Evolutionary conservation across 805 yeast species (phyloP), one percentile per base, ranked within the genome.

Genomic region (Wickerhamiella azyma): DNA sequence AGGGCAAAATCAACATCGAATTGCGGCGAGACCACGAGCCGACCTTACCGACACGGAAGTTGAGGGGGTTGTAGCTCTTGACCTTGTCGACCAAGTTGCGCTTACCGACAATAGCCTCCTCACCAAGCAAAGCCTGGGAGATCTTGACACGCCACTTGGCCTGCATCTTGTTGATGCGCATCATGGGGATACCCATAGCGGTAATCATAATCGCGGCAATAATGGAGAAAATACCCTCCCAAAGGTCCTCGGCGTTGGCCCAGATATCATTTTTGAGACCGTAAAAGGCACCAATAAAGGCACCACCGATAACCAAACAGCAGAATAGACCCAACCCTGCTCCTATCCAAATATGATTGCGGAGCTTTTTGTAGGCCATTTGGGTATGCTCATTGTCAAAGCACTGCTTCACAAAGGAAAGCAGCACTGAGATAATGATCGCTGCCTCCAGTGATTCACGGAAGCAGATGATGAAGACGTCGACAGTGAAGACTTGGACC

Each of bases 101-200:
- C 32, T 33, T 41, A 10, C 45, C 45, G 33, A 17, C 28, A 17
- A 42, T 19, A 40, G 50, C 51, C 26, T 52, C 52, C 17, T 48
- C 48, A n/a, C 46, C 49, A 44, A 85, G 66, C 50, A 88, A 67
- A 9, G 96, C 89, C 59, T 68, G 74, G 26, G 96, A 96, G 61
- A 89, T 83, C 69, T 89, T 89, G 54, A 86, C 72, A 70, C 96
- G 78, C 98, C 98, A 89, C 69, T 89, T 89, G 55, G 77, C 89
- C 68, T 85, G 86, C 94, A 88, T 85, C 71, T 88, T 86, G 71
- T 88, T 88, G 64, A 89, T 74, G 66, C 97, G 77, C 60, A 89
- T 74, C 95, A 89, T 84, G 48, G 96, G 94, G 59, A 89, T 74
- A 63, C 98, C 97, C 96, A 89, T 88, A 56, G 81, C 56, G 10